Conservation (phyloP, 2,329 filamentous ascomycete genomes). For the Botryotinia globosa region DNA sequence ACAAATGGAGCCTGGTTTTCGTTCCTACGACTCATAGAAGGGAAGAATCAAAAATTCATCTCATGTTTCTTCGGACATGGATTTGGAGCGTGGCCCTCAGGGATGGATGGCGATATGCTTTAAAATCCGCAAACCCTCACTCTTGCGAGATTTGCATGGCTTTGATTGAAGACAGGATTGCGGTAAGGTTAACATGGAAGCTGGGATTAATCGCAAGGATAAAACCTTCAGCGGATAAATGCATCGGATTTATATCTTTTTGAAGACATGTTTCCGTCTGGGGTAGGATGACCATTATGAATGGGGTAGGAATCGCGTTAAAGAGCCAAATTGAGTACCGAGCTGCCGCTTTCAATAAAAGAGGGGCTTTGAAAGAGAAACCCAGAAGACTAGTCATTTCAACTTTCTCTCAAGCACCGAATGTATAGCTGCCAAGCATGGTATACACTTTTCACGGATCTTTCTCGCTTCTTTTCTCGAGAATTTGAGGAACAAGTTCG, state of each 20-base stretch:
- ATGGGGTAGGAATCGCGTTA: not conserved
- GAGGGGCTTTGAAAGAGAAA: not conserved
- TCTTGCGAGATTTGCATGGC: not conserved
- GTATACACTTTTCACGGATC: slow-evolving; percentile 22
- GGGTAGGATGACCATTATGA: not conserved
- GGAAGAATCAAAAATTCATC: not conserved
- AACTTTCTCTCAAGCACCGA: slow-evolving; percentile 15
- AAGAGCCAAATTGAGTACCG: not conserved
- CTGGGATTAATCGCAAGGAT: not conserved
- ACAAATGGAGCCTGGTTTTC: not conserved
- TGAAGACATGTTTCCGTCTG: not conserved
- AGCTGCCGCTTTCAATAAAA: not conserved
- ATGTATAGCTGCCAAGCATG: slow-evolving; percentile 26
- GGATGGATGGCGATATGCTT: not conserved
- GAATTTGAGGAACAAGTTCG: slow-evolving; percentile 22
- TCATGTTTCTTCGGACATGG: not conserved
- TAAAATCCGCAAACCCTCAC: too few species aligned
- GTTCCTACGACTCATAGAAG: not conserved
- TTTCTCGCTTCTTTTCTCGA: slow-evolving; percentile 12
- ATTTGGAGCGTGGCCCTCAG: not conserved
- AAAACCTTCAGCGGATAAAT: not conserved
- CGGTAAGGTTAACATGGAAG: not conserved
- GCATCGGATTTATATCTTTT: not conserved
- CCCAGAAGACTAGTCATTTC: not conserved
- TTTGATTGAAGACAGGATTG: not conserved